A percentile compares a stretch with the other conserved stretches of the same genome.
These are phyloP conservation scores for Nicotiana obtusifolia DNA, from an alignment of 257 asterid genomes.

Conservation along the genomic window DNA sequence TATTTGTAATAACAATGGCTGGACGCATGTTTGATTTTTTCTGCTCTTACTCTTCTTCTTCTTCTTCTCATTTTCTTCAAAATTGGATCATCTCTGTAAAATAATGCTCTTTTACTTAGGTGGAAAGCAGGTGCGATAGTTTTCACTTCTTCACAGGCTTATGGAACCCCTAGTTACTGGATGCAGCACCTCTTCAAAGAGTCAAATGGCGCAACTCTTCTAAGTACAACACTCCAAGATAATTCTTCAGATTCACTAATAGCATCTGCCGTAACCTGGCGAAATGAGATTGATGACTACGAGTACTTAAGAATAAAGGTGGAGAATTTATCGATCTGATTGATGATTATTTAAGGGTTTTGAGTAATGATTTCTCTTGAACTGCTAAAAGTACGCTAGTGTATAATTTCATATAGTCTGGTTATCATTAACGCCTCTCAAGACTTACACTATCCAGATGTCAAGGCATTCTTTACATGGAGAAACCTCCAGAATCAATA, in stretches of 20 bases:
- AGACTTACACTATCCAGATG: not conserved
- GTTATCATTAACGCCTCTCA: not conserved
- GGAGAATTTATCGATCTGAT: not conserved
- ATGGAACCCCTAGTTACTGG: conserved; percentile 97
- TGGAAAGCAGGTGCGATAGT: conserved; percentile 92
- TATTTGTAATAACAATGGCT: conserved; percentile 60
- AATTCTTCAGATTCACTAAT: conserved; percentile 39
- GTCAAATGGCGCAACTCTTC: conserved; percentile 84
- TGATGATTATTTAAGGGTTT: too few relatives aligned
- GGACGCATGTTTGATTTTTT: conserved; percentile 35
- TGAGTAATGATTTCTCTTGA: too few relatives aligned
- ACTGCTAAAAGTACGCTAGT: too few relatives aligned
- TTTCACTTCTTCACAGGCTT: conserved; percentile 56
- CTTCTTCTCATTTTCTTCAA: not conserved
- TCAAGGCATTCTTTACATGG: not conserved
- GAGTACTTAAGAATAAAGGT: conserved; percentile 55
- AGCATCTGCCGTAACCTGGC: conserved; percentile 67
- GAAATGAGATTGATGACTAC: conserved; percentile 30
- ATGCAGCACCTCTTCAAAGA: conserved; percentile 88
- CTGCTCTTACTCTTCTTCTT: not conserved
- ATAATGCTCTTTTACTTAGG: conserved; percentile 27
- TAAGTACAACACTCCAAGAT: conserved; percentile 47
- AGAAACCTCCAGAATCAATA: not conserved
- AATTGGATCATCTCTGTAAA: not conserved
- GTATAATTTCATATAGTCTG: too few relatives aligned